These are phyloP conservation scores for Akanthomyces muscarius DNA, from an alignment of 2,329 filamentous ascomycete species.

Conservation along the genomic window DNA sequence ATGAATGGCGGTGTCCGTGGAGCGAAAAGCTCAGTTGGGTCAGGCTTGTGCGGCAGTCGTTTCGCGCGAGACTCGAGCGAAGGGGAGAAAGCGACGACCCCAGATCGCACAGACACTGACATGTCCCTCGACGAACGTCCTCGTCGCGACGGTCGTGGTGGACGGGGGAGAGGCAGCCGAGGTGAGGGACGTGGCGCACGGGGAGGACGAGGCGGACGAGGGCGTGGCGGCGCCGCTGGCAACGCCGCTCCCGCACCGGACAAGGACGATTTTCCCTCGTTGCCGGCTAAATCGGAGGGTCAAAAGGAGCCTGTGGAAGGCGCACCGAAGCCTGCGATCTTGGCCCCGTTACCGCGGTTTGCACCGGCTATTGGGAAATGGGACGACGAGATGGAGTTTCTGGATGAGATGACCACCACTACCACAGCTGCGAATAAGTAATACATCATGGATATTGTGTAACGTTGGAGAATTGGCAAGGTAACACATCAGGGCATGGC, in stretches of 20 bases:
- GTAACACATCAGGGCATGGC: neutral
- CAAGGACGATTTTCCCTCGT: slow-evolving; percentile 34
- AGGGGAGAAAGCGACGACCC: slow-evolving; percentile 29
- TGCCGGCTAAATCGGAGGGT: slow-evolving; percentile 26
- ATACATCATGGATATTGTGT: neutral
- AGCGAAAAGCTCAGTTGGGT: slow-evolving; percentile 29
- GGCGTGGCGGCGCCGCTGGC: slow-evolving; percentile 24
- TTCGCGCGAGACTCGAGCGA: slow-evolving; percentile 38
- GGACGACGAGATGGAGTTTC: slow-evolving; percentile 56
- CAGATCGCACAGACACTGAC: slow-evolving; percentile 26
- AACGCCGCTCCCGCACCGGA: slow-evolving; percentile 22
- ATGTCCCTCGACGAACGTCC: slow-evolving; percentile 33
- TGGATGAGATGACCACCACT: slow-evolving; percentile 37
- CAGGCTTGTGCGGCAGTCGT: slow-evolving; percentile 39
- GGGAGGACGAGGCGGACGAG: slow-evolving; percentile 26
- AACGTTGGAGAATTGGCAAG: neutral
- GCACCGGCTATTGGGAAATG: slow-evolving; percentile 44
- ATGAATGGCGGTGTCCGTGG: slow-evolving; percentile 37
- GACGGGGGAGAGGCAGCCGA: slow-evolving; percentile 31
- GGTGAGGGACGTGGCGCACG: slow-evolving; percentile 30
- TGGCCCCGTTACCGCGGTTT: slow-evolving; percentile 28
- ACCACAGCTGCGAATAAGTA: neutral
- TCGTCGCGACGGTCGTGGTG: slow-evolving; percentile 29
- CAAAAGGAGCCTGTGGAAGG: slow-evolving; percentile 23
- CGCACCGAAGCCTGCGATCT: slow-evolving; percentile 30